A percentile compares a stretch with the other conserved stretches of the same genome.
Conservation (phyloP, 352 stramenopile species). For the Phytophthora quininea region DNA sequence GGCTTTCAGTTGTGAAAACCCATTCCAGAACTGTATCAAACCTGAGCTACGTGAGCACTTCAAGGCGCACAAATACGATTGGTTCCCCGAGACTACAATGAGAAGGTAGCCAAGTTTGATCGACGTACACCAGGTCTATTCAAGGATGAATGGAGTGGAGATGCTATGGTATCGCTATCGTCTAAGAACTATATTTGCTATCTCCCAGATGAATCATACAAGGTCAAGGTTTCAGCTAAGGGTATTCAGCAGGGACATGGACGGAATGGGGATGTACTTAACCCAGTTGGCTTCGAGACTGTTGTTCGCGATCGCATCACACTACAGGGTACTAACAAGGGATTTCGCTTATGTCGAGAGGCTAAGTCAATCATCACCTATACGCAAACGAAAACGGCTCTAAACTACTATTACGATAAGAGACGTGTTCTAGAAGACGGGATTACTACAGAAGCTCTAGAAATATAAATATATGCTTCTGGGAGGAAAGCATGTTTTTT, state of each 20-base stretch:
- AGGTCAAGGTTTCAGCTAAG: slow-evolving; percentile 27
- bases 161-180: slow-evolving; percentile 13
- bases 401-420: slow-evolving; percentile 42
- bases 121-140: slow-evolving; percentile 19
- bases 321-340: slow-evolving; percentile 34
- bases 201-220: slow-evolving; percentile 17
- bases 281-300: slow-evolving; percentile 23
- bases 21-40: slow-evolving; percentile 19
- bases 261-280: slow-evolving; percentile 20
- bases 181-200: slow-evolving; percentile 34
- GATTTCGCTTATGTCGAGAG: slow-evolving; percentile 30
- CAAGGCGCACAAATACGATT: slow-evolving; percentile 21
- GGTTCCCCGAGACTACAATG: slow-evolving; percentile 15
- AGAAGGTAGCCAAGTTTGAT: slow-evolving; percentile 3
- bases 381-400: slow-evolving; percentile 23
- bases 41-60: slow-evolving; percentile 12
- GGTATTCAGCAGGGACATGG: slow-evolving; percentile 24
- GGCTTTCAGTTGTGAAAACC: slow-evolving; percentile 3
- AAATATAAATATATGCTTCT: slow-evolving; percentile 20
- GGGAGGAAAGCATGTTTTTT: neutral
- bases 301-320: slow-evolving; percentile 30
- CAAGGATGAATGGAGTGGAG: slow-evolving; percentile 24
- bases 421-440: slow-evolving; percentile 24
- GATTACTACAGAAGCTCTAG: slow-evolving; percentile 27
- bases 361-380: slow-evolving; percentile 41